Conservation (phyloP, 495 filamentous ascomycete genomes). For the Penicillium simplicissimum region DNA sequence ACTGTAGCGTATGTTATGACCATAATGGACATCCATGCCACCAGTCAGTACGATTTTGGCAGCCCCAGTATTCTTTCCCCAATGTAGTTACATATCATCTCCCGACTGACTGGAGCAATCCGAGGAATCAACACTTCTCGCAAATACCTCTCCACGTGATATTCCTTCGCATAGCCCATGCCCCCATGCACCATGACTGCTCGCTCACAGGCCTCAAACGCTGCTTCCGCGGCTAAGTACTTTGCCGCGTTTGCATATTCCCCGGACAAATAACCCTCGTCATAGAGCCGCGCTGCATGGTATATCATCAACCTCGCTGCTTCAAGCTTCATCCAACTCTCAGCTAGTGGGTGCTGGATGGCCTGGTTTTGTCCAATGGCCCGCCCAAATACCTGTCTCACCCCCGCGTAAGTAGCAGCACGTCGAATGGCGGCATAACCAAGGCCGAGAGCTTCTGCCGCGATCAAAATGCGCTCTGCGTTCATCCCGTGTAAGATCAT, state of each 20-base stretch:
- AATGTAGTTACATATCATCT: slow-evolving; percentile 80
- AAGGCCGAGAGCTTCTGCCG: slow-evolving; percentile 73
- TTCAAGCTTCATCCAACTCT: slow-evolving; percentile 74
- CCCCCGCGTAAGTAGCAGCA: slow-evolving; percentile 65
- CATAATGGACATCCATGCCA: too few species aligned
- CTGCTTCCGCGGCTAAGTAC: slow-evolving; percentile 76
- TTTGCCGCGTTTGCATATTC: slow-evolving; percentile 47
- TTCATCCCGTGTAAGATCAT: slow-evolving; percentile 82
- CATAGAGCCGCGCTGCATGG: slow-evolving; percentile 72
- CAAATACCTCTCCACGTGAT: slow-evolving; percentile 75
- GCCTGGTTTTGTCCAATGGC: slow-evolving; percentile 74
- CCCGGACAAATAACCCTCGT: slow-evolving; percentile 36
- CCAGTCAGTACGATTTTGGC: slow-evolving; percentile 47
- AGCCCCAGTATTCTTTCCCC: slow-evolving; percentile 63
- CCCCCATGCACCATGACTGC: slow-evolving; percentile 67
- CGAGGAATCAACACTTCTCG: slow-evolving; percentile 72
- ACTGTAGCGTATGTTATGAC: too few species aligned
- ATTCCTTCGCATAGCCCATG: slow-evolving; percentile 78
- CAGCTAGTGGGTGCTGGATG: slow-evolving; percentile 71
- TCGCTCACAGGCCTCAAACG: slow-evolving; percentile 70
- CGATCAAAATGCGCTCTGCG: slow-evolving; percentile 72
- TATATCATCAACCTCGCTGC: slow-evolving; percentile 75
- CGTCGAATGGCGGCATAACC: slow-evolving; percentile 68
- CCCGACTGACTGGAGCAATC: slow-evolving; percentile 71
- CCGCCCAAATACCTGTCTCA: slow-evolving; percentile 66